phyloP scores from a whole-genome alignment of 306 rosid species.

The Dalbergia oliveri region DNA sequence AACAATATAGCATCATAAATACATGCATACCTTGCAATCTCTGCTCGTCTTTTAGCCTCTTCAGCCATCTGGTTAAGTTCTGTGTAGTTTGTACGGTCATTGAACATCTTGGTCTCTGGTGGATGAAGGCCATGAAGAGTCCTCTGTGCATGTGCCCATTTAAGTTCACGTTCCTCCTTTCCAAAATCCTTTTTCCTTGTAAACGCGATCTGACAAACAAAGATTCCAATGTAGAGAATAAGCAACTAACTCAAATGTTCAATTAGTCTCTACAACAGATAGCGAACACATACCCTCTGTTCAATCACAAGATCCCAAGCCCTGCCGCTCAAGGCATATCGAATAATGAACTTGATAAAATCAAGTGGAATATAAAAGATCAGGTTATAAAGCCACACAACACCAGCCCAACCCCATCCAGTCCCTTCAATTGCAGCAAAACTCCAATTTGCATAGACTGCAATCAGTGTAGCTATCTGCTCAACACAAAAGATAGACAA shows the following conservation, averaged over 20 bases:
- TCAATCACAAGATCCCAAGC: slow-evolving; percentile 93
- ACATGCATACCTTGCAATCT: slow-evolving; percentile 73
- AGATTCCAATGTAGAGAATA: slow-evolving; percentile 19
- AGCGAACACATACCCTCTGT: slow-evolving; percentile 66
- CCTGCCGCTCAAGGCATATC: slow-evolving; percentile 78
- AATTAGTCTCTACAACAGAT: not conserved
- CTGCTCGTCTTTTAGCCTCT: slow-evolving; percentile 86
- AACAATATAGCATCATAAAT: not conserved
- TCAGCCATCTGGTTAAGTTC: slow-evolving; percentile 88
- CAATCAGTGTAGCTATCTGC: slow-evolving; percentile 83
- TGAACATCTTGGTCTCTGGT: slow-evolving; percentile 70
- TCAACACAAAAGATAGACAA: slow-evolving; percentile 32
- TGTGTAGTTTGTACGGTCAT: slow-evolving; percentile 57
- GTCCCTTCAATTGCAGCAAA: slow-evolving; percentile 81
- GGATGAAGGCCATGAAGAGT: slow-evolving; percentile 92
- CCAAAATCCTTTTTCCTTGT: slow-evolving; percentile 85
- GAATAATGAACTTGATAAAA: slow-evolving; percentile 69
- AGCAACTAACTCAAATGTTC: not conserved
- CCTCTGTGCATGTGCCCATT: slow-evolving; percentile 86
- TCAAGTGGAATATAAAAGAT: slow-evolving; percentile 83
- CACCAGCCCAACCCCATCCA: slow-evolving; percentile 98
- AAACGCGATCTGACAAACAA: slow-evolving; percentile 69
- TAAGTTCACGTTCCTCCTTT: slow-evolving; percentile 84
- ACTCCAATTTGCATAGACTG: slow-evolving; percentile 81
- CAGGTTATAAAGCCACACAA: slow-evolving; percentile 85